A percentile compares a stretch with the other conserved stretches of the same genome.
Evolutionary conservation across 164 flowering plant genomes (phyloP).

Genomic region (Warburgia ugandensis): DNA sequence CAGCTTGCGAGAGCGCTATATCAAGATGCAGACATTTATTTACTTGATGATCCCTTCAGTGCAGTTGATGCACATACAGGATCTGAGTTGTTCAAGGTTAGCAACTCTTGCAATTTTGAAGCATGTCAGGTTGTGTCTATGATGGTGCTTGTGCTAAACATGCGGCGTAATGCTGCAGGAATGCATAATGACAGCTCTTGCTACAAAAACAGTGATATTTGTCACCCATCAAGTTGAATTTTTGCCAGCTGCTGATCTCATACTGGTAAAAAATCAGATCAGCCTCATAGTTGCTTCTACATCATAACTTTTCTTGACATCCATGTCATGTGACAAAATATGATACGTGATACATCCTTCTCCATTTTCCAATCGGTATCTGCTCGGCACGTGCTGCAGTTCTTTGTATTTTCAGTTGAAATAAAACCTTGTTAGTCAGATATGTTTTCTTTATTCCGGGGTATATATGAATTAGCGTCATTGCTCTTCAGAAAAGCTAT

Average conservation of each 20-base stretch:
- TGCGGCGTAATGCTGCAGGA: slow-evolving; percentile 53
- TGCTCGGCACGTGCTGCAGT: no score
- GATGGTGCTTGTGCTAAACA: slow-evolving; percentile 8
- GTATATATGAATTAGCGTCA: no score
- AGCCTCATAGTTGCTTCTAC: not conserved
- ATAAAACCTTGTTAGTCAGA: no score
- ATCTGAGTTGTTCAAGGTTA: slow-evolving; percentile 81
- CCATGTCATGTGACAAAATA: not conserved
- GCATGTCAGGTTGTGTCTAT: not conserved
- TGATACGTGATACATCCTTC: no score
- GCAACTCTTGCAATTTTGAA: not conserved
- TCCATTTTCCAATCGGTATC: no score
- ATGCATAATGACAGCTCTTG: slow-evolving; percentile 78
- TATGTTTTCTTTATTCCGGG: no score
- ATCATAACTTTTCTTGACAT: not conserved
- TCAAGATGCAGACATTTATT: slow-evolving; percentile 95
- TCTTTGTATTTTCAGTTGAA: no score
- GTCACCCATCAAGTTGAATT: slow-evolving; percentile 99
- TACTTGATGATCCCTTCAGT: slow-evolving; percentile 99
- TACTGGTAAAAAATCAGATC: slow-evolving; percentile 62
- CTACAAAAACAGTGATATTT: slow-evolving; percentile 75
- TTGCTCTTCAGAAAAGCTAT: no score
- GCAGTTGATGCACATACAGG: slow-evolving; percentile 99
- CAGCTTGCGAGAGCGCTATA: slow-evolving; percentile 98
- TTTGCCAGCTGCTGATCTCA: slow-evolving; percentile 88